Percentiles rank a stretch among this genome's conserved stretches.
These are phyloP conservation scores for Buxus sempervirens DNA, from an alignment of 164 flowering plant genomes.

Conservation along the genomic window DNA sequence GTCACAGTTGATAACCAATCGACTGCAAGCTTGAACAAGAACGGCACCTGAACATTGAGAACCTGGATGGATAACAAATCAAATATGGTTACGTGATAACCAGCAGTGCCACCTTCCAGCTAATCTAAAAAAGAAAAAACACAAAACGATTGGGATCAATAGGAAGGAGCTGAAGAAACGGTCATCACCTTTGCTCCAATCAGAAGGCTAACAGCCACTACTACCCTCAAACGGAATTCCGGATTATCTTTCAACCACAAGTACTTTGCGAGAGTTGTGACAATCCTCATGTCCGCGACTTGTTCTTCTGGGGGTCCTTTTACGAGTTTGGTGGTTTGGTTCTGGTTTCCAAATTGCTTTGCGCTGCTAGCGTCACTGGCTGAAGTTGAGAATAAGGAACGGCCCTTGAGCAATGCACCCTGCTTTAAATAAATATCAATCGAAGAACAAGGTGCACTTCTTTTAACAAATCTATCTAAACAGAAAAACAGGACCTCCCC, in stretches of 20 bases:
- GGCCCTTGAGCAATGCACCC: constrained; percentile 34
- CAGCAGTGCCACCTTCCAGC: neutral
- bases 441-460: no score
- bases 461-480: neutral
- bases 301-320: constrained; percentile 33
- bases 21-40: constrained; percentile 90
- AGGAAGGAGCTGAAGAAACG: neutral
- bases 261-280: constrained; percentile 70
- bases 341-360: constrained; percentile 25
- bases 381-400: constrained; percentile 49
- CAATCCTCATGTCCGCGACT: constrained; percentile 55
- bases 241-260: constrained; percentile 87
- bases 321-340: constrained; percentile 7
- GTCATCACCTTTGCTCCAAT: constrained; percentile 73
- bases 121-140: neutral
- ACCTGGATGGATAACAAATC: constrained; percentile 41
- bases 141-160: no score
- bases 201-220: constrained; percentile 68
- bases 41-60: constrained; percentile 94
- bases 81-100: constrained; percentile 1
- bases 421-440: constrained; percentile 13
- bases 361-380: constrained; percentile 14
- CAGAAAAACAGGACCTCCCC: no score
- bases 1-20: constrained; percentile 84
- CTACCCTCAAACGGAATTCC: constrained; percentile 76